Conservation (phyloP, 2,329 filamentous ascomycete species). For the Drechslerella dactyloides region DNA sequence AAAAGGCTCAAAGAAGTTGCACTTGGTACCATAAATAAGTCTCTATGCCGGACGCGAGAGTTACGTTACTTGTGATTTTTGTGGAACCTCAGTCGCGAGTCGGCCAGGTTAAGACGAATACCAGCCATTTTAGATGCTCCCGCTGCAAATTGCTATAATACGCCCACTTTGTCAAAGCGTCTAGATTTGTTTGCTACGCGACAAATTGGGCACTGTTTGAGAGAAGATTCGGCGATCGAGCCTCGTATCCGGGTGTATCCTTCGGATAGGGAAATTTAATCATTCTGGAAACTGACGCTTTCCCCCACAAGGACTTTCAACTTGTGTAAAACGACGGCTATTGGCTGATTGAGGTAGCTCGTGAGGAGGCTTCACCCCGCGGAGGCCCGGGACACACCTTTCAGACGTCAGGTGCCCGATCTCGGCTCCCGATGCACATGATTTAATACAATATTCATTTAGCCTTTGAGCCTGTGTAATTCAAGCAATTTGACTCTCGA, state of each 20-base stretch:
- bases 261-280: conserved; percentile 1
- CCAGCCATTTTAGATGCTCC: conserved; percentile 4
- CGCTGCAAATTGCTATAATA: not conserved
- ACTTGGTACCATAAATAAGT: not conserved
- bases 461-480: too few relatives aligned
- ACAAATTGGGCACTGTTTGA: not conserved
- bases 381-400: conserved; percentile 19
- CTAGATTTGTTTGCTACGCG: not conserved
- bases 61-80: conserved; percentile 17
- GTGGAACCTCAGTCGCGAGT: conserved; percentile 29
- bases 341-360: not conserved
- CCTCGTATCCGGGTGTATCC: not conserved
- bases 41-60: conserved; percentile 2
- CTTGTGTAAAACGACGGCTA: conserved; percentile 24
- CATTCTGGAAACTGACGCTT: conserved; percentile 16
- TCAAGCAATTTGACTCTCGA: not conserved
- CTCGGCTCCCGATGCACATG: not conserved
- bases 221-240: conserved; percentile 45
- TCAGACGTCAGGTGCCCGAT: conserved; percentile 1
- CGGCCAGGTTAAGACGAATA: too few relatives aligned
- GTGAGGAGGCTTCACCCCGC: conserved; percentile 6
- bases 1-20: conserved; percentile 15
- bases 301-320: conserved; percentile 37
- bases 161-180: too few relatives aligned
- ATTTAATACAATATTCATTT: too few relatives aligned